Evolutionary conservation across 2,329 filamentous ascomycete genomes (phyloP), one percentile per base, ranked within the genome.

Genomic region (Fusarium kyushuense): DNA sequence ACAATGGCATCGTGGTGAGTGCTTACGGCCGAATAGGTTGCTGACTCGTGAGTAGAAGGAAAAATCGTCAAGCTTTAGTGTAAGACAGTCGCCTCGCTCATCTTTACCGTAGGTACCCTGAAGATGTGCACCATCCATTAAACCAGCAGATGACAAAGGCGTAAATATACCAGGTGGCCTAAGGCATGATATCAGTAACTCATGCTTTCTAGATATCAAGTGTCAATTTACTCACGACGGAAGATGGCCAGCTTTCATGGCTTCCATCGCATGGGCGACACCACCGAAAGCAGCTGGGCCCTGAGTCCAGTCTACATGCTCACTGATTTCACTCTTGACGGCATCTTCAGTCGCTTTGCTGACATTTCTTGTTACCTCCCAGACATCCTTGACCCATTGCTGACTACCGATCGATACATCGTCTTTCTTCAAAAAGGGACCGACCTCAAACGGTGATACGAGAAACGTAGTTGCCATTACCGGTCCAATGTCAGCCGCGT

Each of bases 291-390:
- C 56, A 35, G 56, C 33, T n/a, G 41, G 41, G 3, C 56, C 56
- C 8, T 58, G 52, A 11, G 56, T 58, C 56, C 52, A 57, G 8
- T 58, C 41, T 2, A 58, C 27, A 57, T 58, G 56, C 1, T 58
- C 56, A 12, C 56, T 47, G 19, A 58, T 7, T 1, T 35, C 57
- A 5, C 41, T 57, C 2, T 57, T 33, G 5, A 29, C 52, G 1
- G 35, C 33, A 7, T 40, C 41, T 10, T 57, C 7, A 0, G 27
- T 58, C 0, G 52, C 56, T 23, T 1, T 16, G 16, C n/a, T 54
- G 6, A 33, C 13, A 7, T 38, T 57, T 12, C 2, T 32, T 2
- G 56, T 35, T 14, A 58, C 33, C 6, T 41, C 41, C 33, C 41
- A 58, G 11, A 35, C 27, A 33, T 33, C n/a, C 0, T 33, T 8